Evolutionary conservation across 176 grass and related monocot species (phyloP), one percentile per base, ranked within the genome.

Genomic region (Musa schizocarpa): DNA sequence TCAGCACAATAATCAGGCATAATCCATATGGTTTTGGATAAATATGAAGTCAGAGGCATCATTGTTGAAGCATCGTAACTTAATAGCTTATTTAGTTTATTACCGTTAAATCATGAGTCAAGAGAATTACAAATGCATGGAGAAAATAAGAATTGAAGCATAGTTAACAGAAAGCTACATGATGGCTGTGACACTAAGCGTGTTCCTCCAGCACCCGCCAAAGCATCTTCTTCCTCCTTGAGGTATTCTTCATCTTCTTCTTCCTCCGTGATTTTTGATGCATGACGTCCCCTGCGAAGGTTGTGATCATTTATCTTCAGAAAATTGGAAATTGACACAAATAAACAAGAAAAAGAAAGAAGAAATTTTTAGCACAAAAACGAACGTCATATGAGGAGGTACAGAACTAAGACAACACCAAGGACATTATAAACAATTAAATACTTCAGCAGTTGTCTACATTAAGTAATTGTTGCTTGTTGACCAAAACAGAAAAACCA

Each of bases 161-260:
- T 51, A 67, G 34, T 43, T 43, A 72, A 68, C 68, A 27, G 57
- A 78, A 64, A 27, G 21, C 80, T 82, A 91, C 88, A 91, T 72
- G 89, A 92, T 83, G 89, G 89, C 70, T 92, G 89, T 67, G 79
- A 66, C 63, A 88, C 26, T 54, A 92, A 84, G 64, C 89, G 86
- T 8, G 89, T 92, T 21, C 89, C 89, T 23, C 86, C 89, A 53
- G 89, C 52, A 75, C 82, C 86, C 82, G 74, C 34, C 62, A 88
- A 50, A 8, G 89, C 81, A 88, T 88, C 87, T 52, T 89, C 89
- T 86, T 92, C 89, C 81, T 92, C 89, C 78, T 92, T 92, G 68
- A 92, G 86, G 71, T 88, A 88, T 75, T 76, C 89, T 72, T 92
- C 89, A 71, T 92, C 89, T 80, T 88, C 89, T 80, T 92, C 89